phyloP scores from a whole-genome alignment of 306 rosid genomes.

The Lithocarpus polystachyus region DNA sequence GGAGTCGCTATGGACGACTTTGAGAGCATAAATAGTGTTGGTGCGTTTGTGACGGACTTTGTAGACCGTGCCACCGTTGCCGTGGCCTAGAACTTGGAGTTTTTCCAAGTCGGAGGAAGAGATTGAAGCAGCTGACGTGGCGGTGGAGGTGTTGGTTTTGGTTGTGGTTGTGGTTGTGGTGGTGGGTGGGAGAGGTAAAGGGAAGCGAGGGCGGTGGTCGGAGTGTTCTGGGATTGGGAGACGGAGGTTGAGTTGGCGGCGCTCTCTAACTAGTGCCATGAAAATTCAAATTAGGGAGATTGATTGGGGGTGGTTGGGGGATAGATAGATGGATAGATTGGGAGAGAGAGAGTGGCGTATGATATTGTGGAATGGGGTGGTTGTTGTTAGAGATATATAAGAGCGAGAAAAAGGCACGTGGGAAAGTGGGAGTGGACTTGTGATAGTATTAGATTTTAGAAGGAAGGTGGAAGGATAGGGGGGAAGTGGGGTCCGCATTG shows the following conservation, averaged over 20 bases:
- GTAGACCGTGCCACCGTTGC: slow-evolving; percentile 92
- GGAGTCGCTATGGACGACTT: slow-evolving; percentile 48
- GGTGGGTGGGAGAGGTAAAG: slow-evolving; percentile 27
- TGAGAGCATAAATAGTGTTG: slow-evolving; percentile 52
- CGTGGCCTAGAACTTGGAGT: slow-evolving; percentile 79
- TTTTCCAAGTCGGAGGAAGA: slow-evolving; percentile 51
- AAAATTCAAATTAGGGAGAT: background rate
- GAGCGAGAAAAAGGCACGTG: slow-evolving; percentile 7
- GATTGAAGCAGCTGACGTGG: slow-evolving; percentile 16
- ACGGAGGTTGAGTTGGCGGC: slow-evolving; percentile 77
- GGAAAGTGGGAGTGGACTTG: background rate
- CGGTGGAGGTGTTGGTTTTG: slow-evolving; percentile 6
- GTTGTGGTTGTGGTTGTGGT: background rate
- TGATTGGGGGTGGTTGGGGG: background rate
- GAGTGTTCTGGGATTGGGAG: slow-evolving; percentile 37
- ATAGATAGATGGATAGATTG: too few relatives aligned
- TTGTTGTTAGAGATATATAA: too few relatives aligned
- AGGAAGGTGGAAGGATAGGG: slow-evolving; percentile 19
- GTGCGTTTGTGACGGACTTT: slow-evolving; percentile 74
- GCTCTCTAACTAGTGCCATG: slow-evolving; percentile 77
- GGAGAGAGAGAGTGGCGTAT: background rate
- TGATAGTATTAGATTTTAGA: background rate
- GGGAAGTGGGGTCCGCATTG: slow-evolving; percentile 26
- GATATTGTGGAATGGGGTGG: background rate
- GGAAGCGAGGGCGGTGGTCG: slow-evolving; percentile 44